Base-by-base conservation (phyloP, 2,329 filamentous ascomycete species). In the Cordyceps cicadae region DNA sequence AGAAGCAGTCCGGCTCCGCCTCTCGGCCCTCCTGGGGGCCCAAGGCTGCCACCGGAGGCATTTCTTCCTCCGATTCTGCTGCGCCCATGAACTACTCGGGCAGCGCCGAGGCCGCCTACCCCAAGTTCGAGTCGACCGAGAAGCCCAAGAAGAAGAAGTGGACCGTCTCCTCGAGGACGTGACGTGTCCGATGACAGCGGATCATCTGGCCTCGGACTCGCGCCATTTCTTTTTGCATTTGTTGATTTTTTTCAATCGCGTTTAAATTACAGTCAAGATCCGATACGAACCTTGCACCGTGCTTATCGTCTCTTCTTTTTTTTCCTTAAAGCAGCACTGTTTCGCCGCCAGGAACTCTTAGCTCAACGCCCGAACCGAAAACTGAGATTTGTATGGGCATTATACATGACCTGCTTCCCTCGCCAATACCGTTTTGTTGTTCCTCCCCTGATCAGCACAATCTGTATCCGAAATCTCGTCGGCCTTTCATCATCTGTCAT, bases 101-200 rank as follows among this genome's bases (percentile, higher is more conserved):
- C 43, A 54, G 41, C 8, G 39, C 71, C 72, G 62, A 64, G 67
- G 17, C 68, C 66, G 2, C 63, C 66, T 3, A 62, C 26, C 51
- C 63, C 39, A 52, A 15, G 8, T 68, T 51, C 54, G 49, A 32
- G 7, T 74, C 72, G 60, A 67, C 70, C 15, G 72, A 74, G 62
- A 74, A 76, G 63, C 66, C 70, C 11, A 77, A 75, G 67, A 78
- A 77, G 69, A 80, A 76, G 73, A 79, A 75, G 69, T 81, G 79
- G 78, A 70, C 71, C 21, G 74, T 79, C 54, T 71, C 66, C 19
- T 68, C 75, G 60, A 72, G 78, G 66, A 79, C 77, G 62, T 80
- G 67, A 74, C 5, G 43, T 11, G 43, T 3, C 5, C 29, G 21
- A 54, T 19, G 8, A 54, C 21, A 43, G 19, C 15, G 26, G 17